Evolutionary conservation across 176 grass and related monocot genomes (phyloP).

Genomic region (Phyllostachys edulis): DNA sequence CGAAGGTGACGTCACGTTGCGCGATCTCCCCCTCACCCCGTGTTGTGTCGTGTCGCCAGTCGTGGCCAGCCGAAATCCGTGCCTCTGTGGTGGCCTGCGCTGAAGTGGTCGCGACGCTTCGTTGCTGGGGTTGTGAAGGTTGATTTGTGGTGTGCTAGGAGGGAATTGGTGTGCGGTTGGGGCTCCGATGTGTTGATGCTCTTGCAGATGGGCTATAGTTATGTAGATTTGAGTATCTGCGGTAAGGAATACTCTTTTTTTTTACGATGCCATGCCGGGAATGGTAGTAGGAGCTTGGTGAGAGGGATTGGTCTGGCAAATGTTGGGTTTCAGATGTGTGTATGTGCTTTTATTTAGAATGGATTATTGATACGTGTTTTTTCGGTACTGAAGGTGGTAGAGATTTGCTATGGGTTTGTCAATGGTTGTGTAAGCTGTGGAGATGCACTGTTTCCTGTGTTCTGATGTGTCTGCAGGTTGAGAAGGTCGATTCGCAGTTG

Average conservation of each 20-base stretch:
- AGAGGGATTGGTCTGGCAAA: neutral
- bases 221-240: neutral
- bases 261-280: neutral
- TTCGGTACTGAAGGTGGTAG: neutral
- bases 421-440: neutral
- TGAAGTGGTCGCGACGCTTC: neutral
- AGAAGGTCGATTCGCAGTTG: neutral
- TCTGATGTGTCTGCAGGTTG: neutral
- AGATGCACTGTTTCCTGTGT: neutral
- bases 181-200: neutral
- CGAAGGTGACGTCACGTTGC: slow-evolving; percentile 40
- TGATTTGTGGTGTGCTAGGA: neutral
- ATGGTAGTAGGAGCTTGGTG: neutral
- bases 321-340: neutral
- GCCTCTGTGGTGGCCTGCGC: neutral
- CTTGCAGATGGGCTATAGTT: neutral
- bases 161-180: neutral
- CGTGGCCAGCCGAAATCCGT: neutral
- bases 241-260: neutral
- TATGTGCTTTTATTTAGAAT: slow-evolving; percentile 18
- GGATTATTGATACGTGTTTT: neutral
- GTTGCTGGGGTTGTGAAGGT: neutral
- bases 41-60: neutral
- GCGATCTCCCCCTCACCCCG: neutral
- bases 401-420: neutral